These are phyloP conservation scores for Debaryomyces sp. DNA, from an alignment of 1,139 yeast species.

Conservation along the genomic window DNA sequence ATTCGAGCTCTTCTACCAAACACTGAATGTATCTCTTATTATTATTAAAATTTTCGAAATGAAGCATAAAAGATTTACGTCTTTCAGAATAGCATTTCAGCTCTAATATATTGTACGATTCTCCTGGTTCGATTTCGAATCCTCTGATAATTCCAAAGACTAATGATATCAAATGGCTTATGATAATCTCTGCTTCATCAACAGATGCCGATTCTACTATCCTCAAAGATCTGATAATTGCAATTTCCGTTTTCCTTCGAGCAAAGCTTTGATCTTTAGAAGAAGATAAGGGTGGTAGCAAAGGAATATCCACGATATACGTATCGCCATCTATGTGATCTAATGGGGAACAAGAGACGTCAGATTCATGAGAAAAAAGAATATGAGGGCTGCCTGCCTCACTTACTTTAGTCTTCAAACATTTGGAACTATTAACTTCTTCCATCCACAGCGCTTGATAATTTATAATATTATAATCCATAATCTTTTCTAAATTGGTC, in stretches of 20 bases:
- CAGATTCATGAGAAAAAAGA: slow-evolving; percentile 1
- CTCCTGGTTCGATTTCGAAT: background rate
- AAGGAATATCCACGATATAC: slow-evolving; percentile 23
- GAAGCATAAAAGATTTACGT: slow-evolving; percentile 5
- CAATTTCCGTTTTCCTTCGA: slow-evolving; percentile 35
- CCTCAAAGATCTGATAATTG: slow-evolving; percentile 24
- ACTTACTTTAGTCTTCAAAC: background rate
- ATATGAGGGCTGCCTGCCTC: background rate
- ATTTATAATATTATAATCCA: slow-evolving; percentile 13
- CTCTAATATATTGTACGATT: slow-evolving; percentile 11
- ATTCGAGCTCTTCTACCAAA: slow-evolving; percentile 15
- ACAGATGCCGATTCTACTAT: slow-evolving; percentile 5
- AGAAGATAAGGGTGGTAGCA: slow-evolving; percentile 31
- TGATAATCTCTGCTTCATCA: slow-evolving; percentile 6
- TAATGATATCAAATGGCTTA: slow-evolving; percentile 15
- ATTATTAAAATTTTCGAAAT: slow-evolving; percentile 5
- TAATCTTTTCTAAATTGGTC: background rate
- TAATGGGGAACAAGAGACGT: slow-evolving; percentile 1
- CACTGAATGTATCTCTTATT: slow-evolving; percentile 15
- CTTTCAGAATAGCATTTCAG: slow-evolving; percentile 8
- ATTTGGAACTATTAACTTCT: slow-evolving; percentile 2
- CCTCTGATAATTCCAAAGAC: slow-evolving; percentile 11
- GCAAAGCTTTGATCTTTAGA: slow-evolving; percentile 32
- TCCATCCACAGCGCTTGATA: slow-evolving; percentile 17
- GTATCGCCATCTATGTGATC: slow-evolving; percentile 5